Evolutionary conservation across 768 basidiomycete species (phyloP), one percentile per base, ranked within the genome.

Genomic region (Polyporus arcularius): DNA sequence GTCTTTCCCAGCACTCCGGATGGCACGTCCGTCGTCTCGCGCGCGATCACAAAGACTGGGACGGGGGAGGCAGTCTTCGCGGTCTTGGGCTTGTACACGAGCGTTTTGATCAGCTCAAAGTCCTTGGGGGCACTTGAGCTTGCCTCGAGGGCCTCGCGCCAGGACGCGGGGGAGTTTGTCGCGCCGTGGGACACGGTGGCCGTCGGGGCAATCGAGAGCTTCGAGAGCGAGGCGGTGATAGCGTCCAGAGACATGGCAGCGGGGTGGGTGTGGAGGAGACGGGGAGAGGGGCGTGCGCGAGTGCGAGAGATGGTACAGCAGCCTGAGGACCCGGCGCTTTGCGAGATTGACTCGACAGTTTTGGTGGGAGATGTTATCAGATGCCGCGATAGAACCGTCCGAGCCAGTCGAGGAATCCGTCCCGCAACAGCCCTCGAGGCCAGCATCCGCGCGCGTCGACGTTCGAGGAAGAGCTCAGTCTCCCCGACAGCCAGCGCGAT

Each of bases 41-140:
- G 80, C 10, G 92, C 92, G 72, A 98, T 83, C 60, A 96, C 88
- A 65, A 98, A 82, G 59, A 98, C 86, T 8, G 94, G 95, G 54
- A 93, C 82, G 1, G 93, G 86, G 32, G 82, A 85, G 7, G 90
- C 92, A 0, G 85, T 83, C 74, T 97, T 97, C n/a, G 94, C 89
- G 2, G 94, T 94, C 76, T 96, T 96, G 35, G 95, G 95, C 72
- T 98, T 98, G 87, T 93, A 96, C 57, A 96, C 88, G 66, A 96
- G 87, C 50, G 90, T 91, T 74, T 94, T 95, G 72, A 90, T 82
- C 67, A 92, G 80, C 72, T 90, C 85, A 69, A 88, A 91, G 15
- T 79, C 78, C 49, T 75, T 76, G 1, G 88, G 87, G 26, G 81
- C 76, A 12, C 80, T 75, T 41, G 80, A 65, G 53, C 75, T 73